phyloP scores from a whole-genome alignment of 768 basidiomycete species.

The Hygrophoropsis aurantiaca region DNA sequence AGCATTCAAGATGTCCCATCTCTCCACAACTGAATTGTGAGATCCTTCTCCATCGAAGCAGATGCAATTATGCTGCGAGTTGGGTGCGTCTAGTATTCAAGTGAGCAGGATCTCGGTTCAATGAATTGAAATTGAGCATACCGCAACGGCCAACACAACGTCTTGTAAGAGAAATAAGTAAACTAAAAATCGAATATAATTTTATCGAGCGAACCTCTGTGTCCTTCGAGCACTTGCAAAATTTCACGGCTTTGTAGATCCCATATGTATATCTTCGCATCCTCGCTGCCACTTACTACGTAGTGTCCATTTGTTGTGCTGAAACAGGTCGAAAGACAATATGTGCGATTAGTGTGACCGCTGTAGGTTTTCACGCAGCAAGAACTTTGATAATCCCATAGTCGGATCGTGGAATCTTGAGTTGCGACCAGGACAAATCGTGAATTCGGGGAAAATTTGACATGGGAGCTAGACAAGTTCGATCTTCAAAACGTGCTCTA shows the following conservation, averaged over 20 bases:
- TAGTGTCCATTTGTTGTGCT: slow-evolving; percentile 57
- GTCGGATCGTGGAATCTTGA: slow-evolving; percentile 89
- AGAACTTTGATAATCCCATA: slow-evolving; percentile 93
- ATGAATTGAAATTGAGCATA: slow-evolving; percentile 31
- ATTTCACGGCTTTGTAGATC: slow-evolving; percentile 81
- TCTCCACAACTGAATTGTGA: slow-evolving; percentile 81
- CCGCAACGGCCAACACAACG: slow-evolving; percentile 79
- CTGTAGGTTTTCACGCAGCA: slow-evolving; percentile 91
- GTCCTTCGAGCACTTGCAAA: slow-evolving; percentile 73
- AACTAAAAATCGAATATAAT: too few relatives aligned
- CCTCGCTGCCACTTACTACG: slow-evolving; percentile 89
- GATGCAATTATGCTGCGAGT: slow-evolving; percentile 75
- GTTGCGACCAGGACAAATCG: slow-evolving; percentile 87
- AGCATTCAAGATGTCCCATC: slow-evolving; percentile 37
- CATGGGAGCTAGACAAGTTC: slow-evolving; percentile 62
- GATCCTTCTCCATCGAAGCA: slow-evolving; percentile 87
- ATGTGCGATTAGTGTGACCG: slow-evolving; percentile 85
- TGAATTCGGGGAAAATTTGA: slow-evolving; percentile 91
- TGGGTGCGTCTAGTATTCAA: slow-evolving; percentile 67
- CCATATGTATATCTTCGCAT: slow-evolving; percentile 86
- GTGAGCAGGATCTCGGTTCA: slow-evolving; percentile 3
- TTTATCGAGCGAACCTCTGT: slow-evolving; percentile 58
- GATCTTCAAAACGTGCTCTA: slow-evolving; percentile 11
- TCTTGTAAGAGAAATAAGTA: slow-evolving; percentile 23
- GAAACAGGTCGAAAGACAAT: slow-evolving; percentile 74